Base-by-base conservation (phyloP, 495 filamentous ascomycete genomes). In the Amniculicola lignicola region DNA sequence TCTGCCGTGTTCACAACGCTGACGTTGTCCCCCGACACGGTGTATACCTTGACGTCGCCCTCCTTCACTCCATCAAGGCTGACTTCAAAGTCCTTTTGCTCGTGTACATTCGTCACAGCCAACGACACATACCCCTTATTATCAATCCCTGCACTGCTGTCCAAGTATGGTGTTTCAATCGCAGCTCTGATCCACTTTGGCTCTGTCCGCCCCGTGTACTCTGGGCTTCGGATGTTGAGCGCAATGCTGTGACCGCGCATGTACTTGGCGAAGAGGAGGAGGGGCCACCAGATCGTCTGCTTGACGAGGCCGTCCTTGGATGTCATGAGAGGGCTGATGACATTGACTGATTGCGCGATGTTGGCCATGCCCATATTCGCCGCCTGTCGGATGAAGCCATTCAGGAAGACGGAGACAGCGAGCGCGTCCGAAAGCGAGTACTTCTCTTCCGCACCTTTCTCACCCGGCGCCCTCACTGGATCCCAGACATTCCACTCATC, bases 401-500 rank as follows among this genome's bases (percentile, higher is more conserved):
- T 90, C 19, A 90, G 75, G 78, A 80, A 91, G 11, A 85, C 79
- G 2, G 76, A 79, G 0, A 90, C 87, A 41, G 86, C 86, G 12
- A 89, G 70, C 4, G 86, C 86, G 66, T 91, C 87, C 1, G 82
- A 87, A 14, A 90, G 77, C 0, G 84, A 89, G 69, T 91, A 67
- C 50, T 66, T 63, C 47, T 68, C 63, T 42, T 68, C 66, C 10
- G 66, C 66, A 10, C 66, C 66, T 22, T 58, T 31, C 12, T 68
- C 65, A 18, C 67, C 86, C 3, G 82, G 83, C 1, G 87, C 86
- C 21, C 86, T 79, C 31, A 78, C 73, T 5, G 85, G 85, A 64
- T 90, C 86, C 87, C 87, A 90, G 11, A 90, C 85, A 69, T 91
- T 88, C 87, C 87, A 90, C 68, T 90, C 87, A 67, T 91, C 87